Conservation (phyloP, 345 rosid species). For the Citrus sinensis region DVS_A1.0 CM039163.1:46113501-46114000, state of each 20-base stretch:
- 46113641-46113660: too few species aligned
- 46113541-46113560: neutral
- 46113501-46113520: neutral
- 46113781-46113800: neutral
- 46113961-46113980: constrained; percentile 2
- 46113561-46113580: neutral
- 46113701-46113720: neutral
- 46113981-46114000: constrained; percentile 1
- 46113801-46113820: neutral
- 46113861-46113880: neutral
- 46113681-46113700: neutral
- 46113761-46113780: neutral
- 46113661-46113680: too few species aligned
- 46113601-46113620: neutral
- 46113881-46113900: neutral
- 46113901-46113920: neutral
- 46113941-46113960: neutral
- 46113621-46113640: too few species aligned
- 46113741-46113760: neutral
- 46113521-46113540: neutral
- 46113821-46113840: neutral
- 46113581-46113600: neutral
- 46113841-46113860: neutral
- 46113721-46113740: neutral
- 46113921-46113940: constrained; percentile 1